A percentile compares a stretch with the other conserved stretches of the same genome.
Conservation (phyloP, 371 early-diverging fungal genomes). For the Chytridium lagenaria region DNA sequence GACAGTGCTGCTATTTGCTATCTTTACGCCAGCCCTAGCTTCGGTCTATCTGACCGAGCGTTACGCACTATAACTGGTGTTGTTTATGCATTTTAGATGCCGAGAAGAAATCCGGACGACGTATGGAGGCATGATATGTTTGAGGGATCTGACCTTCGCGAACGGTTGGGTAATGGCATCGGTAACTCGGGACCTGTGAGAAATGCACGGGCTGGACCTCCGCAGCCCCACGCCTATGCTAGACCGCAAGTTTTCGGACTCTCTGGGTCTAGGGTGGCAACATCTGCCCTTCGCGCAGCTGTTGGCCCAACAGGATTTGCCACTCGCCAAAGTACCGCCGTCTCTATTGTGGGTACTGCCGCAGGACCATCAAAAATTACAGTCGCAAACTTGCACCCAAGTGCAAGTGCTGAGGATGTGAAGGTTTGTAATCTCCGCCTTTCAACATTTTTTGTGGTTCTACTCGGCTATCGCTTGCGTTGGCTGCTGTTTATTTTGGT, state of each 20-base stretch:
- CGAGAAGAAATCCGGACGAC: constrained; percentile 17
- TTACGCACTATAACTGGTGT: no score
- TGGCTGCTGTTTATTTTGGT: not conserved
- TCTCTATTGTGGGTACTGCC: constrained; percentile 14
- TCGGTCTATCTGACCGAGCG: no score
- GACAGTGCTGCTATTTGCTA: not conserved
- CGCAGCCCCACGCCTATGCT: no score
- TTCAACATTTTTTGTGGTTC: not conserved
- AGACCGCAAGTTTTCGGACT: no score
- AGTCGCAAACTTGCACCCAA: constrained; percentile 15
- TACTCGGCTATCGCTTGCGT: no score
- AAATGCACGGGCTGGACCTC: no score
- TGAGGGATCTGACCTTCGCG: constrained; percentile 12
- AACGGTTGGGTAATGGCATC: not conserved
- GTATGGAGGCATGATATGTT: constrained; percentile 24
- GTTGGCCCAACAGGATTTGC: no score
- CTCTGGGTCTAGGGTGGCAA: not conserved
- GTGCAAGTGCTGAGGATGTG: constrained; percentile 12
- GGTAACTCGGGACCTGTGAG: not conserved
- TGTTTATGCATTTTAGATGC: no score
- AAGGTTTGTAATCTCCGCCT: constrained; percentile 7
- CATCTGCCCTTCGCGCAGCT: constrained; percentile 5
- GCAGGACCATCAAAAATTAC: not conserved
- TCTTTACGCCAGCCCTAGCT: no score
- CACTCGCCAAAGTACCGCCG: no score